Conservation (phyloP, 805 yeast genomes). For the Nakazawaea wickerhamii region DNA sequence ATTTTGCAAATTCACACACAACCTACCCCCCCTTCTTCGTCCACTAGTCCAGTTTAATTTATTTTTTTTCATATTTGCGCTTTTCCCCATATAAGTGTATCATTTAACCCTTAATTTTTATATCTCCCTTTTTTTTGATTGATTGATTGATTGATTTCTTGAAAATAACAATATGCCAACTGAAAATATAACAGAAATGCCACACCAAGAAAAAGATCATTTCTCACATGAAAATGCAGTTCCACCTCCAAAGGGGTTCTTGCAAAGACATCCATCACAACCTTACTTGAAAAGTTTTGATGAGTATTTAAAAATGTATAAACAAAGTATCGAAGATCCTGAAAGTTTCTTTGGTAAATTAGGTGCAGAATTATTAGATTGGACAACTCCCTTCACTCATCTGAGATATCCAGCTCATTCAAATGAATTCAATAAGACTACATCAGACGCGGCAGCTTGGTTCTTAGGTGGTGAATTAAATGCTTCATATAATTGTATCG, state of each 20-base stretch:
- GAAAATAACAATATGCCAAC: background rate
- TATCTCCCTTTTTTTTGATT: background rate
- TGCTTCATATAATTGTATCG: slow-evolving; percentile 78
- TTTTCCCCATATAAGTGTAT: too few relatives aligned
- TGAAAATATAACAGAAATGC: slow-evolving; percentile 3
- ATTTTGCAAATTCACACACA: too few relatives aligned
- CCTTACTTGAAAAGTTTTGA: slow-evolving; percentile 46
- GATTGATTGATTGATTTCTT: too few relatives aligned
- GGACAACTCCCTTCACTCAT: slow-evolving; percentile 47
- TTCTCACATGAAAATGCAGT: slow-evolving; percentile 24
- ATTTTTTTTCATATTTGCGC: too few relatives aligned
- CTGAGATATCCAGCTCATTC: slow-evolving; percentile 39
- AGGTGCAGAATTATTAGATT: slow-evolving; percentile 44
- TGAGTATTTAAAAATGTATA: slow-evolving; percentile 44
- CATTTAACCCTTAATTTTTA: too few relatives aligned
- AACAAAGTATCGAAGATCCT: slow-evolving; percentile 54
- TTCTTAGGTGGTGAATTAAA: slow-evolving; percentile 75
- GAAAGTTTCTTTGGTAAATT: slow-evolving; percentile 47
- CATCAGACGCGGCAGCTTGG: slow-evolving; percentile 60
- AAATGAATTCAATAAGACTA: slow-evolving; percentile 40
- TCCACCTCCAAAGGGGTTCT: slow-evolving; percentile 29
- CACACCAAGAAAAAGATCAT: slow-evolving; percentile 26
- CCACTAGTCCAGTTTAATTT: too few relatives aligned
- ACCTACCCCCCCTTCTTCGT: too few relatives aligned
- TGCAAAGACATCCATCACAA: slow-evolving; percentile 35